Evolutionary conservation across 345 rosid species (phyloP).

Genomic region (Durio zibethinus): DNA sequence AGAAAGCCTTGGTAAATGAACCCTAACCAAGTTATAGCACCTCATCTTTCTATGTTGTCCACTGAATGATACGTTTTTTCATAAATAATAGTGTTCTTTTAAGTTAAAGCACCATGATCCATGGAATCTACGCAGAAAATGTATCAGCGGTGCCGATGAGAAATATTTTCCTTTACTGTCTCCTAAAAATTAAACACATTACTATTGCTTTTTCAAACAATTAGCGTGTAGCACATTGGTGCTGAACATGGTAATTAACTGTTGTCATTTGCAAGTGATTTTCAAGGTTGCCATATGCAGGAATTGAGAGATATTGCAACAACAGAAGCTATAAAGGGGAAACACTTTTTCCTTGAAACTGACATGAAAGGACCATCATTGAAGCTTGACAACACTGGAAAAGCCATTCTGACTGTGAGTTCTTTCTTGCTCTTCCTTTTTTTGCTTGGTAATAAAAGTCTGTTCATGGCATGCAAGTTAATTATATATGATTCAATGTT

Average conservation of each 20-base stretch:
- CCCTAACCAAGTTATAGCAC: not conserved
- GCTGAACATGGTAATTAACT: not conserved
- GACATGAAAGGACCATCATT: conserved; percentile 80
- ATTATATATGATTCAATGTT: not conserved
- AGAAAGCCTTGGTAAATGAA: conserved; percentile 76
- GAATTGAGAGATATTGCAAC: conserved; percentile 79
- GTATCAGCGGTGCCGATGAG: not conserved
- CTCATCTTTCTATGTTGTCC: not conserved
- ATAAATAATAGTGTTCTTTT: not conserved
- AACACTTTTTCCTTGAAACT: conserved; percentile 77
- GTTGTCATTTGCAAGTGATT: conserved; percentile 6
- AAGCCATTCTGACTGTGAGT: conserved; percentile 81
- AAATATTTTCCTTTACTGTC: not conserved
- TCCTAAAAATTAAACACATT: not conserved
- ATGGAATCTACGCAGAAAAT: not conserved
- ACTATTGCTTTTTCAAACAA: not conserved
- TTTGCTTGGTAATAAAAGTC: not conserved
- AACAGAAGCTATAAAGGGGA: conserved; percentile 56
- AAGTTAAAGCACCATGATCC: not conserved
- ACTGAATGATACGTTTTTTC: not conserved
- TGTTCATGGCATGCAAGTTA: not conserved
- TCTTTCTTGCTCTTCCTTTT: not conserved
- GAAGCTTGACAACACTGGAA: conserved; percentile 94
- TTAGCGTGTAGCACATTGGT: conserved; percentile 13
- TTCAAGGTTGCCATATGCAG: conserved; percentile 33